Conservation (phyloP, 768 basidiomycete species). For the Fibroporia radiculosa region DNA sequence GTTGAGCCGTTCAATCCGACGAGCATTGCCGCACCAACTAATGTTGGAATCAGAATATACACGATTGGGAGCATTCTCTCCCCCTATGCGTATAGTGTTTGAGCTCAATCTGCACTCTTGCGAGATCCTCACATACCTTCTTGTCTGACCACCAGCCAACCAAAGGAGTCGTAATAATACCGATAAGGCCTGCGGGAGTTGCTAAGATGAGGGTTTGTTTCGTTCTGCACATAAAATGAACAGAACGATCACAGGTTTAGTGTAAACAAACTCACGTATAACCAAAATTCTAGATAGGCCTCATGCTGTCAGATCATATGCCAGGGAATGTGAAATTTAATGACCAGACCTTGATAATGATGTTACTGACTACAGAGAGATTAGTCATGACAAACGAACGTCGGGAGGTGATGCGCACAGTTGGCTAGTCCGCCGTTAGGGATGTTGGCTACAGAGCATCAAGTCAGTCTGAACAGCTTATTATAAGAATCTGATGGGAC, state of each 20-base stretch:
- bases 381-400: neutral
- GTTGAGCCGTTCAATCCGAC: conserved; percentile 44
- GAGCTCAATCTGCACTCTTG: neutral
- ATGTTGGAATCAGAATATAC: conserved; percentile 49
- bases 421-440: conserved; percentile 66
- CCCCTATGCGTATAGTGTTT: conserved; percentile 31
- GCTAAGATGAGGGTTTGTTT: conserved; percentile 54
- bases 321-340: neutral
- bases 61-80: conserved; percentile 59
- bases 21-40: conserved; percentile 37
- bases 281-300: conserved; percentile 35
- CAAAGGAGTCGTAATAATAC: conserved; percentile 37
- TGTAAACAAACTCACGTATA: conserved; percentile 39
- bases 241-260: neutral
- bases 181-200: conserved; percentile 48
- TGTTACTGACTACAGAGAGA: conserved; percentile 41
- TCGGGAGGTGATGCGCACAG: conserved; percentile 30
- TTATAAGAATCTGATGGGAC: neutral
- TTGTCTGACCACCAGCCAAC: conserved; percentile 63
- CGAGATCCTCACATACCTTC: conserved; percentile 30
- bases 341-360: conserved; percentile 50
- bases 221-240: conserved; percentile 31
- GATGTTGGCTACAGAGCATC: conserved; percentile 45
- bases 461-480: neutral
- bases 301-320: neutral